Evolutionary conservation across 768 basidiomycete species (phyloP), one percentile per base, ranked within the genome.

Genomic region (Xanthoconium purpureum): DNA sequence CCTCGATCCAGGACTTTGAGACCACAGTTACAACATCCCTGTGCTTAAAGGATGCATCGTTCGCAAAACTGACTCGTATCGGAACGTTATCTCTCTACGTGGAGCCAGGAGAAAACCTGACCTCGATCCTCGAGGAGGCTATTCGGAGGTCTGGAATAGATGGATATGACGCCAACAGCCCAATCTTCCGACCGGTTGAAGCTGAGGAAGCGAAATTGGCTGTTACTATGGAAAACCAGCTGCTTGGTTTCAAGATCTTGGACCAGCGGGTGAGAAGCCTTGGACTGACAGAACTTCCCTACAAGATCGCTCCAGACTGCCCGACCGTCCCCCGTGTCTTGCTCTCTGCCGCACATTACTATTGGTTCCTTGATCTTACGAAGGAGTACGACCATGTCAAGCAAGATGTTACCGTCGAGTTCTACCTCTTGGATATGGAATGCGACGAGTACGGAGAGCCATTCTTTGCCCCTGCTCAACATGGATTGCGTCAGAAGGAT

Each of bases 361-460:
- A 60, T 28, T 65, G 65, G 65, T 64, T 55, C 30, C 65, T 66
- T 6, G 45, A 43, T n/a, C 62, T 64, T 30, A 14, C 36, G 14
- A 57, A 49, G 43, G 33, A 42, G n/a, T 30, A 43, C 17, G 14
- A 18, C 12, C 6, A 18, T 2, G 37, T 35, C 15, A 33, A 32
- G 17, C n/a, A 12, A 15, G 32, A 35, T 1, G 45, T 66, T 6
- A 10, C 33, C 5, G 15, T 67, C 47, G 54, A 65, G 17, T 63
- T 67, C 33, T 57, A 51, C 28, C 8, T 8, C 17, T 18, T 63
- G 13, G 18, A 37, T 5, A 6, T 0, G 0, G 61, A 56, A 2
- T 50, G 46, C 49, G 53, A 63, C 28, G 46, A 53, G 1, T 49
- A 42, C 4, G 55, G 52, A 4, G 2, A 35, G 1, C 18, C 32